Percentiles rank a stretch among this genome's conserved stretches.
Evolutionary conservation across 2,329 filamentous ascomycete species (phyloP).

Genomic region (Lecanicillium sp.): DNA sequence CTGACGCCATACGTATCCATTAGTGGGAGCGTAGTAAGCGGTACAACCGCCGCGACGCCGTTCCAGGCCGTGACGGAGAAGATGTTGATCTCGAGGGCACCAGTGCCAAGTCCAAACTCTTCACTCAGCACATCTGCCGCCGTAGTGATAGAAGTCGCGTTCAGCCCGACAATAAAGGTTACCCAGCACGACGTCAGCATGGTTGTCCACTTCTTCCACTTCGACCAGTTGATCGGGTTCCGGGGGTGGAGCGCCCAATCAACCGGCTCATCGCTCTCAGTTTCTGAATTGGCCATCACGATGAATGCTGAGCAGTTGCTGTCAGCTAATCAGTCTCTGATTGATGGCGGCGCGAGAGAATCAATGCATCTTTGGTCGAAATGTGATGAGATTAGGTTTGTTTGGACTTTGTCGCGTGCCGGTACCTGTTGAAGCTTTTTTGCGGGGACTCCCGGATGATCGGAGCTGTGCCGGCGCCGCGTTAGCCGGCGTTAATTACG

Average conservation of each 20-base stretch:
- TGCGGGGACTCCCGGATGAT: too few relatives aligned
- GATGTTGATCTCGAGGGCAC: slow-evolving; percentile 7
- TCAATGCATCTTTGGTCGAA: too few relatives aligned
- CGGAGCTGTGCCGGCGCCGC: too few relatives aligned
- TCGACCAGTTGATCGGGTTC: slow-evolving; percentile 9
- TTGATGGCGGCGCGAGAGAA: too few relatives aligned
- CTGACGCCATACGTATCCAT: slow-evolving; percentile 11
- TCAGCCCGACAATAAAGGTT: slow-evolving; percentile 10
- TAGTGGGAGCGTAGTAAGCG: slow-evolving; percentile 8
- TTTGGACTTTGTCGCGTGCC: too few relatives aligned
- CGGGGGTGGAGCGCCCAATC: slow-evolving; percentile 5
- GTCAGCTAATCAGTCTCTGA: too few relatives aligned
- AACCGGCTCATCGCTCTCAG: neutral
- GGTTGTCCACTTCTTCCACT: slow-evolving; percentile 8
- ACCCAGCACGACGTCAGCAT: slow-evolving; percentile 5
- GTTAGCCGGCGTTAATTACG: too few relatives aligned
- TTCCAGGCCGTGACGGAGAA: slow-evolving; percentile 10
- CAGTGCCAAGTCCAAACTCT: slow-evolving; percentile 6
- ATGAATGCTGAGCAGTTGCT: too few relatives aligned
- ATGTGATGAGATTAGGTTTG: too few relatives aligned
- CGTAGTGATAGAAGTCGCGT: slow-evolving; percentile 10
- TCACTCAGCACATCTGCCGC: slow-evolving; percentile 4
- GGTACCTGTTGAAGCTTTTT: too few relatives aligned
- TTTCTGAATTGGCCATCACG: too few relatives aligned
- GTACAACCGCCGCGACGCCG: slow-evolving; percentile 7